A percentile compares a stretch with the other conserved stretches of the same genome.
These are phyloP conservation scores for Prunus armeniaca DNA, from an alignment of 306 rosid species.

Conservation along the genomic window DNA sequence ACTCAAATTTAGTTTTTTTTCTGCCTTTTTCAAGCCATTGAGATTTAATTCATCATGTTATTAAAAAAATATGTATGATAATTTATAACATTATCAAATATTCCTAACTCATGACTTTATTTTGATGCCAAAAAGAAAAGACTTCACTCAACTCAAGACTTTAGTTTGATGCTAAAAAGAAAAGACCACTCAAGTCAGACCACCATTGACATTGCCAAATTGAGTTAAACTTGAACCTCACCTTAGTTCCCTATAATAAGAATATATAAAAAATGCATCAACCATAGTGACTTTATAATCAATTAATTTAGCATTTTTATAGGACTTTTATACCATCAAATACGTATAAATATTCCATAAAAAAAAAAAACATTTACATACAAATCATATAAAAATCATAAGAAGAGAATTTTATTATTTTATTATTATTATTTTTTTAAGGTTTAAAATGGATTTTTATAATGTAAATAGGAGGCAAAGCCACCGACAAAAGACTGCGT, in stretches of 20 bases:
- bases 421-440: neutral
- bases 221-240: no score
- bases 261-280: neutral
- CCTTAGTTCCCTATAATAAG: no score
- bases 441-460: neutral
- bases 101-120: neutral
- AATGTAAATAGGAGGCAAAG: constrained; percentile 1
- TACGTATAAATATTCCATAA: neutral
- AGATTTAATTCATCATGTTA: neutral
- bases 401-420: neutral
- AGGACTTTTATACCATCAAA: neutral
- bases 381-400: neutral
- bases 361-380: neutral
- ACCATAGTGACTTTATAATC: neutral
- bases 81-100: neutral
- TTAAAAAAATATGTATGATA: neutral
- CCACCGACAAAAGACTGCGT: constrained; percentile 45
- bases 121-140: neutral
- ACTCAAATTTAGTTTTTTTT: neutral
- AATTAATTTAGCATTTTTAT: no score
- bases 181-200: neutral
- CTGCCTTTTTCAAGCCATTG: neutral
- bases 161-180: neutral
- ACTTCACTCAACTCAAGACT: neutral
- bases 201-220: neutral